These are phyloP conservation scores for Coemansia sp. DNA, from an alignment of 192 early-diverging fungal species.

Conservation along the genomic window DNA sequence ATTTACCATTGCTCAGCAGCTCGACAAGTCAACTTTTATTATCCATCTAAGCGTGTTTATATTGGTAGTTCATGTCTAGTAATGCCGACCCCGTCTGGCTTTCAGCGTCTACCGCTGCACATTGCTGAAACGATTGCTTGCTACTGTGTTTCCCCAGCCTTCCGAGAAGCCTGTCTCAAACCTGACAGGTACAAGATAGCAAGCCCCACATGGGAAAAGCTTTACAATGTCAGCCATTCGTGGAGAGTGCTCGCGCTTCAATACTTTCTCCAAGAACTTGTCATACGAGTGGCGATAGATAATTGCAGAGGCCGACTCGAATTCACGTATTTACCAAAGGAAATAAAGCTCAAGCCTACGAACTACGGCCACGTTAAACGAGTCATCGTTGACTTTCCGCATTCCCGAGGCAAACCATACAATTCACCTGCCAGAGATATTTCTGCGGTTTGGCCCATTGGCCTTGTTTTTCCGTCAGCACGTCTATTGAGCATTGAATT, in stretches of 20 bases:
- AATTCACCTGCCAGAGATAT: not conserved
- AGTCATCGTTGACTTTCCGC: not conserved
- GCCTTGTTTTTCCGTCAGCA: not conserved
- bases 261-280: not conserved
- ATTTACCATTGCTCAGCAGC: not conserved
- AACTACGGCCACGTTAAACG: not conserved
- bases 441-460: not conserved
- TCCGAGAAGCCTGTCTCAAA: not conserved
- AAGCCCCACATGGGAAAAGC: not conserved
- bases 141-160: not conserved
- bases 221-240: not conserved
- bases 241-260: constrained; percentile 1
- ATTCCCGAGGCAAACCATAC: not conserved
- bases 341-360: not conserved
- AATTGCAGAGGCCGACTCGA: not conserved
- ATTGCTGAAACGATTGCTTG: not conserved
- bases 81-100: not conserved
- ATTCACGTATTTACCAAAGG: not conserved
- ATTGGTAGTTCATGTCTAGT: not conserved
- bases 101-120: not conserved
- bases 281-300: not conserved
- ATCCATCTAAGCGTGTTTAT: not conserved
- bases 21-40: not conserved
- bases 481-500: not conserved
- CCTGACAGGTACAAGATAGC: not conserved